These are phyloP conservation scores for Geotrichum candidum DNA, from an alignment of 1,139 yeast species.

Conservation along the genomic window DNA sequence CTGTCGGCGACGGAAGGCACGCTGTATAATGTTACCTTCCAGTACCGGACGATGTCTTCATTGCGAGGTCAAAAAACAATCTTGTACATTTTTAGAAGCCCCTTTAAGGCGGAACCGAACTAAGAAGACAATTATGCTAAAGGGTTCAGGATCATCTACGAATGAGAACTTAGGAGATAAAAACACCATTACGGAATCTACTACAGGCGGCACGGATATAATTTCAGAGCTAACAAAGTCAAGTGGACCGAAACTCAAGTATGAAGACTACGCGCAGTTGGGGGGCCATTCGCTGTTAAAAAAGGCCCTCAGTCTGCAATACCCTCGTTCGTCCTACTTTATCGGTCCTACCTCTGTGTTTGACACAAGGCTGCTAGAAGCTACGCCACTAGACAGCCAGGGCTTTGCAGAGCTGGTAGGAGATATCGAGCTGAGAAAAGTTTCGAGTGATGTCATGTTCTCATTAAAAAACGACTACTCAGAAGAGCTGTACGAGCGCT, in stretches of 20 bases:
- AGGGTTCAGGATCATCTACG: constrained; percentile 11
- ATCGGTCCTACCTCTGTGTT: constrained; percentile 37
- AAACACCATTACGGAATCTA: constrained; percentile 7
- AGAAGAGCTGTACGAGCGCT: constrained; percentile 24
- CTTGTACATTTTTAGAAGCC: constrained; percentile 35
- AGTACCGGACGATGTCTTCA: constrained; percentile 32
- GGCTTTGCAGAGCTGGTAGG: constrained; percentile 34
- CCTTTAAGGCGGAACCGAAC: constrained; percentile 24
- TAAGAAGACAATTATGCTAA: constrained; percentile 11
- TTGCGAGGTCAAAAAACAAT: constrained; percentile 34
- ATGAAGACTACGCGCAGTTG: constrained; percentile 35
- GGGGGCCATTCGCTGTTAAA: constrained; percentile 38
- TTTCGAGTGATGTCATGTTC: constrained; percentile 35
- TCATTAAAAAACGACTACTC: constrained; percentile 33
- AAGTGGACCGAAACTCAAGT: constrained; percentile 27
- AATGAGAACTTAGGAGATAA: constrained; percentile 11
- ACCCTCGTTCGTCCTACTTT: constrained; percentile 37
- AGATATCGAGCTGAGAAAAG: constrained; percentile 34
- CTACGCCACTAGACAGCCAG: constrained; percentile 30
- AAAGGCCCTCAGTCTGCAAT: constrained; percentile 37
- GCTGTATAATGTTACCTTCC: constrained; percentile 35
- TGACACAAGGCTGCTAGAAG: constrained; percentile 33
- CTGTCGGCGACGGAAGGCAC: constrained; percentile 34
- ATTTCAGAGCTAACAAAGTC: constrained; percentile 12
- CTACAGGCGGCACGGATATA: constrained; percentile 1